These are phyloP conservation scores for Leccinum olivaceoglutinosum DNA, from an alignment of 1,284 basidiomycete genomes.

Conservation along the genomic window DNA sequence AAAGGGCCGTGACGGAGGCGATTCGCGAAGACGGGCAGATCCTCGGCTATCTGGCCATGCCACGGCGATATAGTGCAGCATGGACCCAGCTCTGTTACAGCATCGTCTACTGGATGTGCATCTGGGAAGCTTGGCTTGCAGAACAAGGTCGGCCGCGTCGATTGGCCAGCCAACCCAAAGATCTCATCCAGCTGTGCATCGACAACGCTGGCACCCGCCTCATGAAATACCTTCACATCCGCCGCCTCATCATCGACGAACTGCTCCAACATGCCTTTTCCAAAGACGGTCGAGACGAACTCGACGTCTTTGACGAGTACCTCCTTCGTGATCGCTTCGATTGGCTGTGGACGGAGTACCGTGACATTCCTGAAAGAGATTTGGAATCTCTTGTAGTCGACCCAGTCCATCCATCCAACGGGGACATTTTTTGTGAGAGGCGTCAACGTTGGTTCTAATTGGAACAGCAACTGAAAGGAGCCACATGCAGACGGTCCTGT, in stretches of 20 bases:
- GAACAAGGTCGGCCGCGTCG: neutral
- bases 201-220: neutral
- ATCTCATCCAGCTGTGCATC: neutral
- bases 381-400: neutral
- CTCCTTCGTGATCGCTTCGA: neutral
- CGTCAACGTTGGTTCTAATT: neutral
- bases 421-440: neutral
- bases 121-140: neutral
- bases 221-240: neutral
- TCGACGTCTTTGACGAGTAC: neutral
- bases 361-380: neutral
- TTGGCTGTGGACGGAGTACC: neutral
- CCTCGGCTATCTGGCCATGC: neutral
- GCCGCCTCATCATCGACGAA: neutral
- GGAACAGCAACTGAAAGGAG: neutral
- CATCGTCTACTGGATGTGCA: neutral
- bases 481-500: neutral
- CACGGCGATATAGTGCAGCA: neutral
- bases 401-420: neutral
- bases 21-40: neutral
- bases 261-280: neutral
- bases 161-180: neutral
- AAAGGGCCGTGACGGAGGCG: neutral
- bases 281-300: neutral
- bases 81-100: neutral